Evolutionary conservation across 805 yeast genomes (phyloP).

Genomic region (Schwanniomyces occidentalis): DNA sequence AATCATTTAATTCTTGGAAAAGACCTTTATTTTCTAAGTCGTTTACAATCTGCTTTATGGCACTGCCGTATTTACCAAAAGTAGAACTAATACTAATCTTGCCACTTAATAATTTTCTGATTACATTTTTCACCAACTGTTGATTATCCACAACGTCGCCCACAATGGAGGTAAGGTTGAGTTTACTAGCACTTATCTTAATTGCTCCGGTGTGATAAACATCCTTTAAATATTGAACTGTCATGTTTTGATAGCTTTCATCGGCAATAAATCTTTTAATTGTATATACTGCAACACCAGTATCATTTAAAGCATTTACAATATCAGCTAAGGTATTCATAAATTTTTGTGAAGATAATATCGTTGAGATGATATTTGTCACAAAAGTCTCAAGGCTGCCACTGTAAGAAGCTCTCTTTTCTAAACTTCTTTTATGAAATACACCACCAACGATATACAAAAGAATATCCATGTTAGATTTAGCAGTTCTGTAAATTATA

Average conservation of each 20-base stretch:
- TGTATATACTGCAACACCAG: constrained; percentile 39
- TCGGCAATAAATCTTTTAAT: constrained; percentile 36
- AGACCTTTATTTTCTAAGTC: constrained; percentile 38
- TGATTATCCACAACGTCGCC: constrained; percentile 26
- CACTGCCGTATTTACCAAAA: constrained; percentile 29
- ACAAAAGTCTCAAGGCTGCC: constrained; percentile 28
- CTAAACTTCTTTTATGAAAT: constrained; percentile 17
- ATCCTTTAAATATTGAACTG: constrained; percentile 32
- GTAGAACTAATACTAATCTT: constrained; percentile 11
- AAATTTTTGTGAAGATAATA: constrained; percentile 29
- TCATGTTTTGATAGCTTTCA: constrained; percentile 36
- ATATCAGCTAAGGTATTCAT: constrained; percentile 24
- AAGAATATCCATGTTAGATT: constrained; percentile 29
- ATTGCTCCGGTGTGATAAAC: constrained; percentile 27
- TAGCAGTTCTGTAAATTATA: constrained; percentile 30
- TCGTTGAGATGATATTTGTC: constrained; percentile 26
- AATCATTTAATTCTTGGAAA: constrained; percentile 37
- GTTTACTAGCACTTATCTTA: constrained; percentile 15
- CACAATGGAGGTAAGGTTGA: constrained; percentile 30
- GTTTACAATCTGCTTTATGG: constrained; percentile 26
- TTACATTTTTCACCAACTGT: constrained; percentile 15
- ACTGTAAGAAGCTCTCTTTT: constrained; percentile 9
- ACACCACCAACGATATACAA: constrained; percentile 20
- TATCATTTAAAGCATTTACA: constrained; percentile 39
- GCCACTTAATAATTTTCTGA: constrained; percentile 25